Percentiles rank a stretch among this genome's conserved stretches.
Evolutionary conservation across 306 rosid species (phyloP).

Genomic region (Trifolium fragiferum): DNA sequence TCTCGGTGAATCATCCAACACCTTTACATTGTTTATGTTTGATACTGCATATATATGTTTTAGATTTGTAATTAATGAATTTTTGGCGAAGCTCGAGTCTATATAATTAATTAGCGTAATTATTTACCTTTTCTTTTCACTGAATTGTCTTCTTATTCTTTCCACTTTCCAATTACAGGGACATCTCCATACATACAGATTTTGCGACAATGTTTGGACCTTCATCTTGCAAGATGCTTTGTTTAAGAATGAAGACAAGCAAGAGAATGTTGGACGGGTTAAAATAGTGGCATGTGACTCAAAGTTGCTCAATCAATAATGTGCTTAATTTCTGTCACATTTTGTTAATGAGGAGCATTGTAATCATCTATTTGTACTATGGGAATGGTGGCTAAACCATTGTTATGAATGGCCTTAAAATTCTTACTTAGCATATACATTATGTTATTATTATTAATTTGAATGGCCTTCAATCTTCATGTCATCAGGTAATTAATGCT

Average conservation of each 20-base stretch:
- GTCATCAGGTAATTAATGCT: constrained; percentile 47
- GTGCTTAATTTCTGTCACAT: constrained; percentile 31
- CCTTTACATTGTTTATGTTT: constrained; percentile 11
- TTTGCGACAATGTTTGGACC: constrained; percentile 97
- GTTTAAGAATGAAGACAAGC: constrained; percentile 72
- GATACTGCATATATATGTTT: constrained; percentile 7
- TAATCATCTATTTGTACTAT: constrained; percentile 34
- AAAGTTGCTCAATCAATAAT: constrained; percentile 80
- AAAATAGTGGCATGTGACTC: constrained; percentile 98
- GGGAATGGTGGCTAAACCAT: constrained; percentile 43
- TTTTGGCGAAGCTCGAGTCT: constrained; percentile 14
- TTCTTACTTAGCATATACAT: constrained; percentile 45
- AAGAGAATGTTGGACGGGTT: constrained; percentile 70
- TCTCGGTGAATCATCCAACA: constrained; percentile 1
- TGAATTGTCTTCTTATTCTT: constrained; percentile 4
- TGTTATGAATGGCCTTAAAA: constrained; percentile 33
- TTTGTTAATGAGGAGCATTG: constrained; percentile 32
- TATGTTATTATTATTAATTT: constrained; percentile 48
- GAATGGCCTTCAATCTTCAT: constrained; percentile 46
- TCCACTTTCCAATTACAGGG: constrained; percentile 59
- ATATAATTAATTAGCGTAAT: constrained; percentile 12
- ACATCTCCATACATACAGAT: constrained; percentile 95
- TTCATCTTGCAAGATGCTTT: constrained; percentile 77
- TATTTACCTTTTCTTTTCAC: not conserved
- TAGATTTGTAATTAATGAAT: constrained; percentile 10